Evolutionary conservation across 2,329 filamentous ascomycete genomes (phyloP), one percentile per base, ranked within the genome.

Genomic region (Trichoderma arundinaceum): DNA sequence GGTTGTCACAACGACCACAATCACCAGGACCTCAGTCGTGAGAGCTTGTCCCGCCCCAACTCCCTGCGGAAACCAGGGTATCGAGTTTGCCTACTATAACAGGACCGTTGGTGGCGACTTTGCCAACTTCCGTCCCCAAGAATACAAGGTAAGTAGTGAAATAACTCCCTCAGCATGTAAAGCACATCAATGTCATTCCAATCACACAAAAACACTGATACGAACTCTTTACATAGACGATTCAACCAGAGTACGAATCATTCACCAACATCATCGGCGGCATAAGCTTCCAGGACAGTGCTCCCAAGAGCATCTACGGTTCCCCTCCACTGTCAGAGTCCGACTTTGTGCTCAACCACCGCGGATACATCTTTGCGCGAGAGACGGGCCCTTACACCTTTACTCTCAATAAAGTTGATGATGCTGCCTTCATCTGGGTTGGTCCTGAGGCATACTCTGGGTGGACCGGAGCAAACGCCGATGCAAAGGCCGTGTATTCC

Each of bases 331-430:
- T 54, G 15, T 4, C 60, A 12, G 48, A 44, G 17, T 32, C 39
- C 15, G 70, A 68, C 67, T 73, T 73, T 48, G 69, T 64, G 3
- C 68, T 72, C 10, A 73, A 72, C 66, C 70, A 73, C 28, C 70
- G 63, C 53, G 72, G 68, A 10, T 73, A 73, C 65, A 66, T 73
- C 2, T 73, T 69, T 54, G 71, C 71, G 2, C 70, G 67, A 56
- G 68, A 73, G 65, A 49, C 35, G 1, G 72, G 72, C 33, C 49
- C 56, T 2, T 73, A 69, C 68, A 70, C 68, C 52, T 69, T 72
- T 49, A 69, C 68, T 32, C 59, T 72, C 17, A 51, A 65, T 7
- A 61, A 43, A 13, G 68, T 71, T 6, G 69, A 73, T 62, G 67
- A 67, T 39, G 54, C 54, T 8, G 58, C 62, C 17, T 64, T 51